phyloP scores from a whole-genome alignment of 805 yeast genomes.

The Yarrowia bubula region DNA sequence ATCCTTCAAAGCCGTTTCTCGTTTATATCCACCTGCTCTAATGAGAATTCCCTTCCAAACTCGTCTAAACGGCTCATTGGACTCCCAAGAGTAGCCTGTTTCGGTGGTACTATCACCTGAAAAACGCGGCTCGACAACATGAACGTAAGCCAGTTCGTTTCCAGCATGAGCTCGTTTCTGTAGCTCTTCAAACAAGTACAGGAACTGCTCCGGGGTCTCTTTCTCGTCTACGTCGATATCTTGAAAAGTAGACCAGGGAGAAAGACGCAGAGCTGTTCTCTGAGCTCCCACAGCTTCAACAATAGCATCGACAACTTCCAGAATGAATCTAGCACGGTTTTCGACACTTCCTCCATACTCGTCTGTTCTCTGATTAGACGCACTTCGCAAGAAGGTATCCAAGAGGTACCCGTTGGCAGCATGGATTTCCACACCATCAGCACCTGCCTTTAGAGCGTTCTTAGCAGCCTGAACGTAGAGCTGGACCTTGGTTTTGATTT shows the following conservation, averaged over 20 bases:
- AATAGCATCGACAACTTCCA: conserved; percentile 54
- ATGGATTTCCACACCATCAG: conserved; percentile 66
- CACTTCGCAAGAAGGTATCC: conserved; percentile 47
- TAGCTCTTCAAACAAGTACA: conserved; percentile 44
- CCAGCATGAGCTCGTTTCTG: conserved; percentile 43
- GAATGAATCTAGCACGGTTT: conserved; percentile 51
- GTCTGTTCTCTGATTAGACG: conserved; percentile 54
- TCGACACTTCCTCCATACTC: conserved; percentile 63
- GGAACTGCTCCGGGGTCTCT: conserved; percentile 42
- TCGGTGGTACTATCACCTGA: conserved; percentile 28
- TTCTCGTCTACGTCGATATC: conserved; percentile 37
- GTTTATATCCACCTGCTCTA: conserved; percentile 42
- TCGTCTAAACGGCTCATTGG: conserved; percentile 34
- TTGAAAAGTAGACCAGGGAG: conserved; percentile 32
- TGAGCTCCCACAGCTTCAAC: conserved; percentile 53
- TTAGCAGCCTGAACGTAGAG: conserved; percentile 53
- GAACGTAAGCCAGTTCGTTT: conserved; percentile 42
- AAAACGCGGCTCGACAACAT: conserved; percentile 42
- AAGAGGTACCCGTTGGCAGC: conserved; percentile 61
- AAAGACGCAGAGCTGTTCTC: conserved; percentile 46
- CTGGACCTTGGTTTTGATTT: conserved; percentile 46
- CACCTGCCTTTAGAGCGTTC: conserved; percentile 52
- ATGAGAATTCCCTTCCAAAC: conserved; percentile 49
- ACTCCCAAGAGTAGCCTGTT: neutral
- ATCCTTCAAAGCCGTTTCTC: conserved; percentile 31